These are phyloP conservation scores for Schizosaccharomyces osmophilus DNA, from an alignment of 805 yeast species.

Conservation along the genomic window DNA sequence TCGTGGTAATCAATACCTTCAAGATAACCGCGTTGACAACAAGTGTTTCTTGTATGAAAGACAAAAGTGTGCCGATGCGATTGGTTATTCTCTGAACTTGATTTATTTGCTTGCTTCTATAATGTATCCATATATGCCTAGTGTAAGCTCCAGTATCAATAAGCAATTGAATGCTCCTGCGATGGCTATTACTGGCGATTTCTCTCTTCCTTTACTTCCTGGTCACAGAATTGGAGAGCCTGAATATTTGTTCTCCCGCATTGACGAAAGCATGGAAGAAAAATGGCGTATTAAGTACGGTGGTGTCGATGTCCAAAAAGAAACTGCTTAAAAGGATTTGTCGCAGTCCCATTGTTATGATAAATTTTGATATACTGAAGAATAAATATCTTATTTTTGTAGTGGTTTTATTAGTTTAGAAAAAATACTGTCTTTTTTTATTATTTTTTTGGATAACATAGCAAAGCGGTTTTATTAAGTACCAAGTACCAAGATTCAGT, in stretches of 20 bases:
- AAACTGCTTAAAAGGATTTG: neutral
- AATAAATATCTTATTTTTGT: neutral
- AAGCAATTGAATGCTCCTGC: conserved; percentile 66
- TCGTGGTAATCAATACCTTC: conserved; percentile 85
- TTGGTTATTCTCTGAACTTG: conserved; percentile 73
- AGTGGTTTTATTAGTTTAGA: neutral
- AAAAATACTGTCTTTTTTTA: no score
- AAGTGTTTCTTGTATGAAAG: conserved; percentile 51
- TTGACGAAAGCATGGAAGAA: conserved; percentile 68
- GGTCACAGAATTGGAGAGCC: conserved; percentile 85
- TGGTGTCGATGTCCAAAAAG: conserved; percentile 19
- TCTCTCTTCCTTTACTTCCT: conserved; percentile 38
- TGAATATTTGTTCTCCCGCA: conserved; percentile 73
- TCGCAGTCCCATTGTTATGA: neutral
- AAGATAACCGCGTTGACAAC: conserved; percentile 87
- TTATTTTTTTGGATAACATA: no score
- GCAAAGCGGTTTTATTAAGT: no score
- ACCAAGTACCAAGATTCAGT: no score
- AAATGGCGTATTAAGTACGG: conserved; percentile 75
- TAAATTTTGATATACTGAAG: neutral
- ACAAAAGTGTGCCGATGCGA: conserved; percentile 68
- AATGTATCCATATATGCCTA: conserved; percentile 78
- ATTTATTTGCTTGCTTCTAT: conserved; percentile 67
- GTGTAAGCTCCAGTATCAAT: conserved; percentile 40
- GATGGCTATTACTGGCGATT: conserved; percentile 50